Percentiles rank a stretch among this genome's conserved stretches.
Conservation (phyloP, 2,329 filamentous ascomycete genomes). For the Fusarium sp. region DNA sequence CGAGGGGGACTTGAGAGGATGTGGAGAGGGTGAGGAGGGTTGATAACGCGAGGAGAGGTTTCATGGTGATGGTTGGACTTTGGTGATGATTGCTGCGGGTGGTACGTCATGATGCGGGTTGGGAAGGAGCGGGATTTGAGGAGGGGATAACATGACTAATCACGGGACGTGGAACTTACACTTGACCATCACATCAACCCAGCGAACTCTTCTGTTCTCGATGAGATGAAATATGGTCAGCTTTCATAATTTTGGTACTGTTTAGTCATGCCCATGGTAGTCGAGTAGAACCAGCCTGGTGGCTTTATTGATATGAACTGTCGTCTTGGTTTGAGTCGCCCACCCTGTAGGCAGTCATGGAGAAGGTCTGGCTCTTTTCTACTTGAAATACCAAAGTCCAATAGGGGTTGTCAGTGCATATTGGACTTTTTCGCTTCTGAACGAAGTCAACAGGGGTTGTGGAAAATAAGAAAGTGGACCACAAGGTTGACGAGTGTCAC, state of each 20-base stretch:
- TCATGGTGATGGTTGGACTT: slow-evolving; percentile 28
- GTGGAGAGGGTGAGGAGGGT: slow-evolving; percentile 26
- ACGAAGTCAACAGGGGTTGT: rapidly evolving
- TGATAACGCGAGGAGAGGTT: slow-evolving; percentile 32
- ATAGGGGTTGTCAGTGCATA: neutral
- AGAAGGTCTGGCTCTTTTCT: neutral
- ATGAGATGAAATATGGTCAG: neutral
- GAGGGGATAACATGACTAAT: slow-evolving; percentile 28
- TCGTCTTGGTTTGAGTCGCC: neutral
- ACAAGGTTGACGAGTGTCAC: neutral
- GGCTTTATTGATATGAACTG: neutral
- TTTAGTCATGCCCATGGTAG: neutral
- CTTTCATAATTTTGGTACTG: neutral
- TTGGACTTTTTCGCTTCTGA: neutral
- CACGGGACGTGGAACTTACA: slow-evolving; percentile 16
- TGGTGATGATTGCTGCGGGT: neutral
- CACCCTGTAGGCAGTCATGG: neutral
- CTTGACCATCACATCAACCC: neutral
- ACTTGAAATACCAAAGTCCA: neutral
- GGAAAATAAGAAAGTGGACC: neutral
- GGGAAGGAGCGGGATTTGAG: neutral
- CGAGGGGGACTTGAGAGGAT: slow-evolving; percentile 22
- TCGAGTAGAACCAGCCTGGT: neutral
- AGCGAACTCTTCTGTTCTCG: neutral
- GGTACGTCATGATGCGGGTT: slow-evolving; percentile 34